These are phyloP conservation scores for Melanogaster broomeanus DNA, from an alignment of 768 basidiomycete genomes.

Conservation along the genomic window DNA sequence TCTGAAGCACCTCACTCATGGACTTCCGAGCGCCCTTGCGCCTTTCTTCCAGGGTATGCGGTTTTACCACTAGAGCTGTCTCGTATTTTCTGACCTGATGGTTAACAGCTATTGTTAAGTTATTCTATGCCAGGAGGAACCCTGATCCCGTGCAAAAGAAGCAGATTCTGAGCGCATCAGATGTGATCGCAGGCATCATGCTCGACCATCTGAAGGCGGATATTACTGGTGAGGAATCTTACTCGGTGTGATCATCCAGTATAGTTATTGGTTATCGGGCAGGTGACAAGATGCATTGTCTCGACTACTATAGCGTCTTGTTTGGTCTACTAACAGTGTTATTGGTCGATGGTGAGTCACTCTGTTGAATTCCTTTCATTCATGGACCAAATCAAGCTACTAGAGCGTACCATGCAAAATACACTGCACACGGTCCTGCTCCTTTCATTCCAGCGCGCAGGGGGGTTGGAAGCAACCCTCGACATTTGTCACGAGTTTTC, in stretches of 20 bases:
- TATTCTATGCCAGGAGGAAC: conserved; percentile 81
- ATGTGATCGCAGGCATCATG: conserved; percentile 70
- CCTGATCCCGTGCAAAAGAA: conserved; percentile 75
- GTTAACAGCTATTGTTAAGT: conserved; percentile 73
- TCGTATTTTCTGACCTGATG: conserved; percentile 11
- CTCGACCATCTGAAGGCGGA: conserved; percentile 63
- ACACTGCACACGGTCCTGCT: conserved; percentile 84
- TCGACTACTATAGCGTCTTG: conserved; percentile 56
- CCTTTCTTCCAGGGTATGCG: conserved; percentile 85
- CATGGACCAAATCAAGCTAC: conserved; percentile 2
- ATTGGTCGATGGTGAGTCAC: conserved; percentile 54
- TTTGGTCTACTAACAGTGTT: conserved; percentile 52
- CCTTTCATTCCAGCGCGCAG: conserved; percentile 66
- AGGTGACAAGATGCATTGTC: conserved; percentile 45
- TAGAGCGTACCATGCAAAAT: conserved; percentile 76
- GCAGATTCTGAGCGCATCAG: conserved; percentile 71
- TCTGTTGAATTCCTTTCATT: not conserved
- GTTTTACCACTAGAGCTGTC: not conserved
- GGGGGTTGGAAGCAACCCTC: conserved; percentile 72
- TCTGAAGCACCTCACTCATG: conserved; percentile 77
- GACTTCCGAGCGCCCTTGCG: conserved; percentile 70
- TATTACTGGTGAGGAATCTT: conserved; percentile 49
- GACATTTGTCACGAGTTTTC: conserved; percentile 56
- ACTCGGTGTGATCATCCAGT: conserved; percentile 9
- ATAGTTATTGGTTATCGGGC: conserved; percentile 9